phyloP scores from a whole-genome alignment of 2,329 filamentous ascomycete genomes.

The Epichloe amarillans region DNA sequence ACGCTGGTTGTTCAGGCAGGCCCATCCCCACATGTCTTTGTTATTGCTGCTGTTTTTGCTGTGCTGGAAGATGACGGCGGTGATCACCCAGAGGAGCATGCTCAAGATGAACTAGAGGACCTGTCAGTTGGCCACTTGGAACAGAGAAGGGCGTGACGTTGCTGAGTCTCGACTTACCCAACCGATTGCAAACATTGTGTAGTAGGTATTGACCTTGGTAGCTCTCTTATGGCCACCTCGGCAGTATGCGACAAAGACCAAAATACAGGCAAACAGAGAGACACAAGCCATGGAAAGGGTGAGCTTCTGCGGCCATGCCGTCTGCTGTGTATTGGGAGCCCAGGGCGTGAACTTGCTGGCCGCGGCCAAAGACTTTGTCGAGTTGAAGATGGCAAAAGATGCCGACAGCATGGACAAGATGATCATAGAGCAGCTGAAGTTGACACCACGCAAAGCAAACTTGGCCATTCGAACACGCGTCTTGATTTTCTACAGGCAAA shows the following conservation, averaged over 20 bases:
- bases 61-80: slow-evolving; percentile 72
- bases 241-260: slow-evolving; percentile 77
- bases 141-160: no score
- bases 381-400: slow-evolving; percentile 86
- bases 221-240: slow-evolving; percentile 77
- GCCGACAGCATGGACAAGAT: slow-evolving; percentile 80
- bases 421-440: slow-evolving; percentile 93
- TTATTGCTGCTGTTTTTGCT: slow-evolving; percentile 55
- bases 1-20: slow-evolving; percentile 82
- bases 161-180: slow-evolving; percentile 34
- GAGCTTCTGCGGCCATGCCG: slow-evolving; percentile 73
- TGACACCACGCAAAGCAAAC: slow-evolving; percentile 85
- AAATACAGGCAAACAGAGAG: slow-evolving; percentile 65
- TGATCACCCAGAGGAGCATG: slow-evolving; percentile 82
- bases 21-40: slow-evolving; percentile 96
- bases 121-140: not conserved
- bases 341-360: slow-evolving; percentile 77
- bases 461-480: slow-evolving; percentile 84
- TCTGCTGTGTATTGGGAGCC: slow-evolving; percentile 56
- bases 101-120: slow-evolving; percentile 63
- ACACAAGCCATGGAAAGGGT: slow-evolving; percentile 68
- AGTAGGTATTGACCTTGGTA: slow-evolving; percentile 89
- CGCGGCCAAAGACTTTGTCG: slow-evolving; percentile 59
- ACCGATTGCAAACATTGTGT: slow-evolving; percentile 81
- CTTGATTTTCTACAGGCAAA: slow-evolving; percentile 64